Evolutionary conservation across 345 rosid species (phyloP).

Genomic region (Durio zibethinus): DNA sequence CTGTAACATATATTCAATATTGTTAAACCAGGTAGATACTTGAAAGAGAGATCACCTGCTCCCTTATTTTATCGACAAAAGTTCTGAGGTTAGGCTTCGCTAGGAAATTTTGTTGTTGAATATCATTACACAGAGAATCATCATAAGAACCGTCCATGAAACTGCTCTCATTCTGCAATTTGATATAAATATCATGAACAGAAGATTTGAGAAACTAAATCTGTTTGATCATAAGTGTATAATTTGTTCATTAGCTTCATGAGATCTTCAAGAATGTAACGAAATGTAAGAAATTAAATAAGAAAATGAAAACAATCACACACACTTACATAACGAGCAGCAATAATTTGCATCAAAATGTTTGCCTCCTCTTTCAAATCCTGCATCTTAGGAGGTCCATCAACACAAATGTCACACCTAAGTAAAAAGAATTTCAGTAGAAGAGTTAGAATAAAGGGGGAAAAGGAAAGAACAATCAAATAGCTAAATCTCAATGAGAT

Average conservation of each 20-base stretch:
- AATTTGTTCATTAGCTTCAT: background rate
- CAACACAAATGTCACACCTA: conserved; percentile 81
- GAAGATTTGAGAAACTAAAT: background rate
- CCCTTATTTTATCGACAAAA: conserved; percentile 60
- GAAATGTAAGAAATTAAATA: background rate
- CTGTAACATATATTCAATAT: background rate
- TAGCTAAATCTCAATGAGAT: background rate
- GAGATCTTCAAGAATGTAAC: background rate
- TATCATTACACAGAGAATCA: conserved; percentile 30
- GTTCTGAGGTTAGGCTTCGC: conserved; percentile 56
- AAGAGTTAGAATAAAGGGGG: background rate
- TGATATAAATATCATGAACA: background rate
- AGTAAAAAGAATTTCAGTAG: conserved; percentile 9
- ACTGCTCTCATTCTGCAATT: conserved; percentile 31
- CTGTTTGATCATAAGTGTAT: background rate
- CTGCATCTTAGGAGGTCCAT: conserved; percentile 63
- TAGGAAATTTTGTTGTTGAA: conserved; percentile 24
- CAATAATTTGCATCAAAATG: conserved; percentile 59
- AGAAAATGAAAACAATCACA: background rate
- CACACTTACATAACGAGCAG: conserved; percentile 48
- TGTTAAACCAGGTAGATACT: background rate
- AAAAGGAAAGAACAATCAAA: background rate
- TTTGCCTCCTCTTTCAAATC: conserved; percentile 69
- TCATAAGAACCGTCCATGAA: conserved; percentile 36
- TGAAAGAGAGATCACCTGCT: conserved; percentile 42